phyloP scores from a whole-genome alignment of 306 rosid species.

The Prunus mongolica region DNA sequence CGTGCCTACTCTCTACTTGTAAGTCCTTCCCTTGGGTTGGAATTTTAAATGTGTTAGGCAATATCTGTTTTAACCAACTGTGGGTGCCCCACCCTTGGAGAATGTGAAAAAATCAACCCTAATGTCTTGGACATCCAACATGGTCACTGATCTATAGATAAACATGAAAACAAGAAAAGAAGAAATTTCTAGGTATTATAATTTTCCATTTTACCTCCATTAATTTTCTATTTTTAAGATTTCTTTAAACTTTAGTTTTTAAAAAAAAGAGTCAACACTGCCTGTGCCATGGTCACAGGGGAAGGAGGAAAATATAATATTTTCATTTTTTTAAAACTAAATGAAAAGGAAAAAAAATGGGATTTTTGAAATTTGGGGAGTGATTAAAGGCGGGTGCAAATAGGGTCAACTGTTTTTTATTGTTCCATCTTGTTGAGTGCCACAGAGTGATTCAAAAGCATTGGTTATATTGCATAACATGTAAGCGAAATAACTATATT shows the following conservation, averaged over 20 bases:
- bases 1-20: conserved; percentile 65
- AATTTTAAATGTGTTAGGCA: background rate
- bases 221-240: background rate
- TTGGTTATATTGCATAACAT: too few relatives aligned
- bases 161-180: background rate
- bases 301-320: background rate
- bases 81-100: background rate
- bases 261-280: background rate
- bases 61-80: background rate
- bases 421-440: background rate
- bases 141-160: background rate
- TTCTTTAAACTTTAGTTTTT: background rate
- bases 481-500: too few relatives aligned
- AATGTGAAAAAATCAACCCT: background rate
- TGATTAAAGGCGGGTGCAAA: too few relatives aligned
- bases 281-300: background rate
- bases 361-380: too few relatives aligned
- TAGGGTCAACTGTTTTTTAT: background rate
- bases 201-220: background rate
- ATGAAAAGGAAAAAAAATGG: too few relatives aligned
- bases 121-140: background rate
- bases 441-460: background rate
- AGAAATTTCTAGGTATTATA: background rate
- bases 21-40: conserved; percentile 34
- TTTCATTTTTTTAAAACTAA: too few relatives aligned